Evolutionary conservation across 2,329 filamentous ascomycete genomes (phyloP).

Genomic region (Colletotrichum tamarilloi): DNA sequence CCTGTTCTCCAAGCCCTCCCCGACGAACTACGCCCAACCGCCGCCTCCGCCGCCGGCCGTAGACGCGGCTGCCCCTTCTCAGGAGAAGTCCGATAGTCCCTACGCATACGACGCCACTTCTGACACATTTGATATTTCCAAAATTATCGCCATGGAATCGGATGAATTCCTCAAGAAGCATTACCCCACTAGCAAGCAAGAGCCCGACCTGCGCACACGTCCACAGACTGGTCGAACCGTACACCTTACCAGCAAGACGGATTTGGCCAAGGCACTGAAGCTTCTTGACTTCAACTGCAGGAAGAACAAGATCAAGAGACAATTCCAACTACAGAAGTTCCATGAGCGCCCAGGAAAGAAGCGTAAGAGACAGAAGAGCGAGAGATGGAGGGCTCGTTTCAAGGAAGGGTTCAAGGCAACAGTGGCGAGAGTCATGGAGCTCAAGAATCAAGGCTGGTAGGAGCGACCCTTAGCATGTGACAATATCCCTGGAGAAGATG

Average conservation of each 20-base stretch:
- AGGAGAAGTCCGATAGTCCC: not conserved
- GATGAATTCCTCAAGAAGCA: slow-evolving; percentile 38
- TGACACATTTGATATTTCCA: slow-evolving; percentile 45
- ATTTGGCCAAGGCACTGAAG: slow-evolving; percentile 57
- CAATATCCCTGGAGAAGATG: not conserved
- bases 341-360: slow-evolving; percentile 82
- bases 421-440: slow-evolving; percentile 72
- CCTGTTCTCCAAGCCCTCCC: not conserved
- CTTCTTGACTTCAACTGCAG: slow-evolving; percentile 51
- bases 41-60: slow-evolving; percentile 10
- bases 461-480: not conserved
- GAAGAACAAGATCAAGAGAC: slow-evolving; percentile 67
- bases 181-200: slow-evolving; percentile 31
- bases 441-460: slow-evolving; percentile 85
- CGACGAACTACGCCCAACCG: not conserved
- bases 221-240: slow-evolving; percentile 58
- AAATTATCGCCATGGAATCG: slow-evolving; percentile 48
- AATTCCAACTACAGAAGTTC: slow-evolving; percentile 70
- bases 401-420: slow-evolving; percentile 74
- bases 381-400: slow-evolving; percentile 78
- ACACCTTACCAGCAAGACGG: slow-evolving; percentile 54
- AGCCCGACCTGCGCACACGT: slow-evolving; percentile 49
- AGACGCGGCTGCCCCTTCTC: not conserved
- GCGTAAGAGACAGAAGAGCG: slow-evolving; percentile 77
- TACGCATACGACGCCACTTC: slow-evolving; percentile 36